Percentiles rank a stretch among this genome's conserved stretches.
Evolutionary conservation across 2,329 filamentous ascomycete species (phyloP).

Genomic region (Drechmeria coniospora): DNA sequence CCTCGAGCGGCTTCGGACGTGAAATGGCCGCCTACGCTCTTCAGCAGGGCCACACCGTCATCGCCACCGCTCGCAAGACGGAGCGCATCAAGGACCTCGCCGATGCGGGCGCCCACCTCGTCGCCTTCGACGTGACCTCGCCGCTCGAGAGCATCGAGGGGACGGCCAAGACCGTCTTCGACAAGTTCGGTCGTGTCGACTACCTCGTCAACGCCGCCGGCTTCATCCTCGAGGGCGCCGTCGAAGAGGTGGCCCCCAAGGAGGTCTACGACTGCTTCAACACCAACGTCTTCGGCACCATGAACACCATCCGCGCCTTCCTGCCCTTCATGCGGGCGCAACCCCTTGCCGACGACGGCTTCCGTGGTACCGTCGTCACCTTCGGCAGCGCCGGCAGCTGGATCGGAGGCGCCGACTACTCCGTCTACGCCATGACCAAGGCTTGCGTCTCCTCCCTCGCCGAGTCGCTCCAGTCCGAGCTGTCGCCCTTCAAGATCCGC

Average conservation of each 20-base stretch:
- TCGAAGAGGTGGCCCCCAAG: conserved; percentile 22
- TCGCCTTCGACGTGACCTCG: conserved; percentile 31
- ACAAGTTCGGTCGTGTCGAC: conserved; percentile 23
- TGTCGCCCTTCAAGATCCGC: conserved; percentile 27
- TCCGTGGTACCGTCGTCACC: conserved; percentile 20
- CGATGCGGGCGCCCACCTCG: conserved; percentile 23
- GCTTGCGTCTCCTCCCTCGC: conserved; percentile 27
- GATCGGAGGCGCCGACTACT: conserved; percentile 19
- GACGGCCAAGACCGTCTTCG: conserved; percentile 17
- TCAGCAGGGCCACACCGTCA: conserved; percentile 28
- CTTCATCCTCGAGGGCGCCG: conserved; percentile 25
- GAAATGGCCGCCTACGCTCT: conserved; percentile 28
- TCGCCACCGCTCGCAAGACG: conserved; percentile 31
- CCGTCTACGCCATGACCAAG: conserved; percentile 29
- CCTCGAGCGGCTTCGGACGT: conserved; percentile 34
- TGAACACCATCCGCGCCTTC: conserved; percentile 32
- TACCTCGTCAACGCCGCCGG: conserved; percentile 33
- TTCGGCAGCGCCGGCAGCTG: conserved; percentile 33
- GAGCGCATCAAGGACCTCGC: conserved; percentile 25
- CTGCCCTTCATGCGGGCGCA: conserved; percentile 29
- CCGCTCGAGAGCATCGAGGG: conserved; percentile 19
- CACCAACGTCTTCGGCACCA: conserved; percentile 37
- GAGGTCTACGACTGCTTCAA: conserved; percentile 26
- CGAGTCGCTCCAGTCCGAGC: conserved; percentile 26
- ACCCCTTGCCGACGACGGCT: conserved; percentile 9